Percentiles rank a stretch among this genome's conserved stretches.
These are phyloP conservation scores for Pythium dissotocum DNA, from an alignment of 352 stramenopile genomes.

Conservation along the genomic window DNA sequence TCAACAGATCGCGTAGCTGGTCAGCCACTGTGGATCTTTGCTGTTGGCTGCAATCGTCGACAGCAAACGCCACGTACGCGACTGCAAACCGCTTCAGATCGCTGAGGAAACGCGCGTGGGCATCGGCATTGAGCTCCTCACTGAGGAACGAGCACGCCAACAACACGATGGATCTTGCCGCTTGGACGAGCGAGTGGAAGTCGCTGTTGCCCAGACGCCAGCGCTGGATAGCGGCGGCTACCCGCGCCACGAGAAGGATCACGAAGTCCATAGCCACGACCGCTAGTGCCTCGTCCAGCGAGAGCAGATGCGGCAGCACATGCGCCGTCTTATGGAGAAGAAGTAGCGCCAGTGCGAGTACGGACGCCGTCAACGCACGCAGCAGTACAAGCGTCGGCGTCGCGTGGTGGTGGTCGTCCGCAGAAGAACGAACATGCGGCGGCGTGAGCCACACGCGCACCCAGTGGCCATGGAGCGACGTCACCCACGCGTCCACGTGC, in stretches of 20 bases:
- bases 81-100: constrained; percentile 65
- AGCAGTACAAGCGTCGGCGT: constrained; percentile 1
- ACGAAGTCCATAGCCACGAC: constrained; percentile 39
- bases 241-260: constrained; percentile 41
- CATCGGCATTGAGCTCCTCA: constrained; percentile 11
- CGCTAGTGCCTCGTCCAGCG: constrained; percentile 39
- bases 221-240: constrained; percentile 43
- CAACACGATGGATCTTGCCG: constrained; percentile 39
- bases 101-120: constrained; percentile 46
- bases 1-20: constrained; percentile 39
- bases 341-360: neutral
- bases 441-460: neutral
- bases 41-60: constrained; percentile 54
- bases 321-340: neutral
- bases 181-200: constrained; percentile 42
- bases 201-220: constrained; percentile 49
- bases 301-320: neutral
- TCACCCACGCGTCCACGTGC: neutral
- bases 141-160: constrained; percentile 23
- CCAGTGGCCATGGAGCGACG: neutral
- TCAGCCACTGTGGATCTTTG: constrained; percentile 31
- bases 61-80: constrained; percentile 52
- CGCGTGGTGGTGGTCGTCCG: neutral
- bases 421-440: neutral
- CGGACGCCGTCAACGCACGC: neutral